A percentile compares a stretch with the other conserved stretches of the same genome.
phyloP scores from a whole-genome alignment of 176 grass and related monocot genomes.

The Elymus sibiricus region DNA sequence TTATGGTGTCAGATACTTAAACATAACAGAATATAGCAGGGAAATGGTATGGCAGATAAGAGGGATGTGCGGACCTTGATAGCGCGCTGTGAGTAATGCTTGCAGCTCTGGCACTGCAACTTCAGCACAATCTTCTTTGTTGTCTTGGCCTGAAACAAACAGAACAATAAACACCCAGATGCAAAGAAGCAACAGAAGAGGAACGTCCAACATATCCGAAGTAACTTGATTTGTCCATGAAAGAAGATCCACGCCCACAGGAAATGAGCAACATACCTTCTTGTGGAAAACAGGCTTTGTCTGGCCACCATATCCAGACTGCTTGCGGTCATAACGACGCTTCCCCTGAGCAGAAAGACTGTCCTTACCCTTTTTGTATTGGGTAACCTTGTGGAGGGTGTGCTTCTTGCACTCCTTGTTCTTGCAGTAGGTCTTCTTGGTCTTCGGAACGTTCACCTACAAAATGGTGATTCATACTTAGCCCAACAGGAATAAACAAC shows the following conservation, averaged over 20 bases:
- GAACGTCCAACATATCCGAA: background rate
- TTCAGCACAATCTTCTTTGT: conserved; percentile 96
- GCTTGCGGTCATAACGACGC: conserved; percentile 65
- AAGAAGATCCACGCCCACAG: background rate
- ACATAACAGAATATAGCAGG: background rate
- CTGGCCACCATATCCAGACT: conserved; percentile 88
- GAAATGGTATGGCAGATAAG: background rate
- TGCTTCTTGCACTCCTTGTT: conserved; percentile 86
- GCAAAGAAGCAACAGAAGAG: background rate
- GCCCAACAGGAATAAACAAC: background rate
- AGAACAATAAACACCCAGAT: background rate
- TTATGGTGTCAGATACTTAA: background rate
- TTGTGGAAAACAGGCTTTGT: conserved; percentile 95
- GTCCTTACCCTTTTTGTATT: conserved; percentile 89
- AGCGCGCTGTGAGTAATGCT: conserved; percentile 69
- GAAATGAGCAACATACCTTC: conserved; percentile 45
- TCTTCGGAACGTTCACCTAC: conserved; percentile 78
- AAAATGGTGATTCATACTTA: background rate
- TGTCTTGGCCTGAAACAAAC: conserved; percentile 64
- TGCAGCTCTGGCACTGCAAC: conserved; percentile 89
- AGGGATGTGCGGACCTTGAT: conserved; percentile 50
- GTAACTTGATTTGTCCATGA: background rate
- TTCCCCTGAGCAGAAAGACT: conserved; percentile 78
- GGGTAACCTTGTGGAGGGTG: conserved; percentile 84
- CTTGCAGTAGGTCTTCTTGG: conserved; percentile 89